Base-by-base conservation (phyloP, 1,139 yeast species). In the Hansenula lynferdii region DNA sequence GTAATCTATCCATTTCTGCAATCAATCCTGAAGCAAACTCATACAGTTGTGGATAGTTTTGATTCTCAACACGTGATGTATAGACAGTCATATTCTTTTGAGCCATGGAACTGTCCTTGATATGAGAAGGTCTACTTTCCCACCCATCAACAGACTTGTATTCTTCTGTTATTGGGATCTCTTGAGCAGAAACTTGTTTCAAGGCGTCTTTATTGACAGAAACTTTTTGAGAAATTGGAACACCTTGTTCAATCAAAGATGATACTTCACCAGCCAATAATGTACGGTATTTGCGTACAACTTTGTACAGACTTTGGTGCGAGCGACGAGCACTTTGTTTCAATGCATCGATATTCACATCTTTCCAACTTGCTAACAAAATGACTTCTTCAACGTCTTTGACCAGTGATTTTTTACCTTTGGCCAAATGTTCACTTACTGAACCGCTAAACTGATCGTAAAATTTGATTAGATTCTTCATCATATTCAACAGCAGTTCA, bases 361-460 rank as follows among this genome's bases (percentile, higher is more conserved):
- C 99, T 53, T 90, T 89, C 97, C 98, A 94, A 56, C 96, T 85
- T 1, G 97, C 97, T 23, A 94, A 69, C 36, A 87, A 65, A 36
- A 92, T 87, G 6, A 89, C 82, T 43, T 94, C 98, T 32, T 78
- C 71, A 20, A 92, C 75, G 39, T 87, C 92, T 54, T 89, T 90
- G 44, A 82, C 89, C 28, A 92, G 64, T 8, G 63, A 61, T 49
- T 71, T 75, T 55, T 72, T 77, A 1, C 71, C 70, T 1, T 59
- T 57, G 0, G 51, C 54, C 20, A 89, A 60, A 15, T 65, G 62
- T 0, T 72, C 73, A 2, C 60, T 57, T 16, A 90, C 65, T 5
- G 61, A 56, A 0, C 74, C 66, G 8, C 57, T 41, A 53, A 85
- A 92, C 54, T 85, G 96, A 22, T 66, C 65, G 57, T 84, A 90